Conservation (phyloP, 2,329 filamentous ascomycete genomes). For the Harringtonia lauricola region DNA sequence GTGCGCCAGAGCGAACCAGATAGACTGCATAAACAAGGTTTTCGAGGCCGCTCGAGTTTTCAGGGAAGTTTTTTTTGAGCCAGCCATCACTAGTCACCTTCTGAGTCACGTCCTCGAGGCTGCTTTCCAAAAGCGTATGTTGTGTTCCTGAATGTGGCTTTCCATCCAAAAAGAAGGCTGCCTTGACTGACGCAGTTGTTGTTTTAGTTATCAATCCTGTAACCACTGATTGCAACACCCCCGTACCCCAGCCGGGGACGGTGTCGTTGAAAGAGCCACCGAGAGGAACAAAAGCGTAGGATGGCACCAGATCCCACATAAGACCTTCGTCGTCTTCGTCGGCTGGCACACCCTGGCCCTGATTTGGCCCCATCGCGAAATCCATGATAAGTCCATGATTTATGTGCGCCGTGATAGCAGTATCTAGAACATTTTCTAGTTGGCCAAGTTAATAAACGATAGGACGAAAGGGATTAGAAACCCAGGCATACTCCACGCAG, state of each 20-base stretch:
- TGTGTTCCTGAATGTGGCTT: background rate
- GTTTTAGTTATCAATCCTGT: constrained; percentile 6
- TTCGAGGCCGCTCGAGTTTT: background rate
- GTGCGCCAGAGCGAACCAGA: constrained; percentile 11
- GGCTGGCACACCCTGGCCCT: constrained; percentile 34
- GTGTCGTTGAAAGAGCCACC: constrained; percentile 18
- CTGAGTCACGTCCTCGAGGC: constrained; percentile 4
- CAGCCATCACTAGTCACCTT: constrained; percentile 1
- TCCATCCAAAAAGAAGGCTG: background rate
- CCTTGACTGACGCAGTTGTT: background rate
- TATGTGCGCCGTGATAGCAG: constrained; percentile 17
- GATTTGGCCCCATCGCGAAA: constrained; percentile 32
- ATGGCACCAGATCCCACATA: constrained; percentile 20
- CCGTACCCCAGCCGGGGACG: constrained; percentile 25
- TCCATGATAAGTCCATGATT: constrained; percentile 29
- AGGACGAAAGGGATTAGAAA: background rate
- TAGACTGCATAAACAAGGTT: constrained; percentile 6
- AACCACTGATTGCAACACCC: constrained; percentile 13
- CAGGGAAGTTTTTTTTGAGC: background rate
- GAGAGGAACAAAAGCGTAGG: constrained; percentile 18
- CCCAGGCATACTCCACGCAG: constrained; percentile 6
- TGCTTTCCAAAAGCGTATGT: constrained; percentile 6
- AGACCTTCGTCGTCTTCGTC: constrained; percentile 20
- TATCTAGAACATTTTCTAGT: constrained; percentile 9
- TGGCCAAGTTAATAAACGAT: background rate